Conservation (phyloP, 2,329 filamentous ascomycete species). For the Elsinoe batatas region DNA sequence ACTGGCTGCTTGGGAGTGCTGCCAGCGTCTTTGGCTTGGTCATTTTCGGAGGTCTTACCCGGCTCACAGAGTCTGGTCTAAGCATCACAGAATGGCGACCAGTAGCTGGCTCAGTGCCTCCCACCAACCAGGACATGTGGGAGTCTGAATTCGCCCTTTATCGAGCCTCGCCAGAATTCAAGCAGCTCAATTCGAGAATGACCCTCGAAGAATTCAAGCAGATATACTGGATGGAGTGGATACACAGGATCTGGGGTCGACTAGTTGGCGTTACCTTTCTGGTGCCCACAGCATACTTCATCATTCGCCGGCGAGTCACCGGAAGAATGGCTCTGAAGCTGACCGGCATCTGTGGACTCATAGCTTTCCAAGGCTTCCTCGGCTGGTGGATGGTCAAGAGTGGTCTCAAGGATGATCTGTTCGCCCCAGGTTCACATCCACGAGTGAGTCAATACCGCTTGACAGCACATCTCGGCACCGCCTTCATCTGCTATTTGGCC, state of each 20-base stretch:
- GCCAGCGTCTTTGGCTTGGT: slow-evolving; percentile 95
- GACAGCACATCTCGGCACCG: slow-evolving; percentile 77
- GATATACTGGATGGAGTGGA: slow-evolving; percentile 99
- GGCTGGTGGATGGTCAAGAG: slow-evolving; percentile 99
- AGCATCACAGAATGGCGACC: slow-evolving; percentile 99
- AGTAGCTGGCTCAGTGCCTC: slow-evolving; percentile 83
- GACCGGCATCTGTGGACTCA: slow-evolving; percentile 73
- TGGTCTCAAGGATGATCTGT: slow-evolving; percentile 89
- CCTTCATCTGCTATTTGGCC: slow-evolving; percentile 85
- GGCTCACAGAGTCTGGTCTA: slow-evolving; percentile 89
- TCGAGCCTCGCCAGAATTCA: slow-evolving; percentile 83
- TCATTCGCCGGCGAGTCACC: slow-evolving; percentile 69
- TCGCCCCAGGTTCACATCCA: slow-evolving; percentile 80
- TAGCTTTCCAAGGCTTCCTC: slow-evolving; percentile 89
- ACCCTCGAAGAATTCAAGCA: slow-evolving; percentile 88
- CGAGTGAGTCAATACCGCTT: slow-evolving; percentile 91
- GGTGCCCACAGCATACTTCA: slow-evolving; percentile 78
- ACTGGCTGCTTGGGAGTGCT: slow-evolving; percentile 87
- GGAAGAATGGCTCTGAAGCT: slow-evolving; percentile 67
- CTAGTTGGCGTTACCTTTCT: slow-evolving; percentile 85
- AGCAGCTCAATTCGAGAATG: slow-evolving; percentile 88
- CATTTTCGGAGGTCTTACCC: slow-evolving; percentile 83
- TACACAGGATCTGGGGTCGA: slow-evolving; percentile 87
- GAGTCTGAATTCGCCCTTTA: slow-evolving; percentile 90
- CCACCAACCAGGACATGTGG: slow-evolving; percentile 71